Evolutionary conservation across 192 early-diverging fungal species (phyloP), one percentile per base, ranked within the genome.

Genomic region (Umbelopsis ramanniana): DNA sequence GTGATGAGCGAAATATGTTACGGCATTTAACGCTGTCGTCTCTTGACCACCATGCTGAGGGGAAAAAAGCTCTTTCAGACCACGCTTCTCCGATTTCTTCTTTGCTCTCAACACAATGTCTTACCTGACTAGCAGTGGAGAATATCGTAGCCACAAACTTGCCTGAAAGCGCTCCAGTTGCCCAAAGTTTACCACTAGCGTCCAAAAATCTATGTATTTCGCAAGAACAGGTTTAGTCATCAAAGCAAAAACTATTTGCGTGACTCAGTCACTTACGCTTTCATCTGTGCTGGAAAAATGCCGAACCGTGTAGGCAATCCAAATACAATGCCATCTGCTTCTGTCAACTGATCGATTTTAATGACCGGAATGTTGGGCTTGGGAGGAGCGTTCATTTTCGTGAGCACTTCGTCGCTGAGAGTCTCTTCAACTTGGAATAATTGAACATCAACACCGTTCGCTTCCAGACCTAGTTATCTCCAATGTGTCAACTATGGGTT

Each of bases 101-200:
- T 0, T 63, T 38, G 57, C n/a, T 37, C 57, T 63, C 40, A 11
- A 43, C 6, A 4, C 40, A 19, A 50, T 0, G 11, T 1, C 48
- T 63, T 37, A 63, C 57, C 33, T 91, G 91, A 52, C 86, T 83
- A 7, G 81, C 88, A 9, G 92, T 93, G 40, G 92, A 90, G 54
- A 86, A 88, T 84, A 96, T 94, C 53, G 83, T 77, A 35, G 89
- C 93, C 6, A 83, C 92, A 50, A 87, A 85, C 86, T 94, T 95
- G 33, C 88, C 90, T 23, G 78, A 75, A 53, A 94, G 81, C 3
- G 88, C 87, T 33, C 85, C 84, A 3, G 37, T 71, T 2, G 53
- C 66, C 86, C 87, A 91, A 10, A 79, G 47, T 23, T 48, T 40
- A 57, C 79, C 76, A 21, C 70, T 79, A 0, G 72, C 53, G 46